A percentile compares a stretch with the other conserved stretches of the same genome.
These are phyloP conservation scores for Wallacemonas rigidus DNA, from an alignment of 208 protist genomes.

Conservation along the genomic window DNA sequence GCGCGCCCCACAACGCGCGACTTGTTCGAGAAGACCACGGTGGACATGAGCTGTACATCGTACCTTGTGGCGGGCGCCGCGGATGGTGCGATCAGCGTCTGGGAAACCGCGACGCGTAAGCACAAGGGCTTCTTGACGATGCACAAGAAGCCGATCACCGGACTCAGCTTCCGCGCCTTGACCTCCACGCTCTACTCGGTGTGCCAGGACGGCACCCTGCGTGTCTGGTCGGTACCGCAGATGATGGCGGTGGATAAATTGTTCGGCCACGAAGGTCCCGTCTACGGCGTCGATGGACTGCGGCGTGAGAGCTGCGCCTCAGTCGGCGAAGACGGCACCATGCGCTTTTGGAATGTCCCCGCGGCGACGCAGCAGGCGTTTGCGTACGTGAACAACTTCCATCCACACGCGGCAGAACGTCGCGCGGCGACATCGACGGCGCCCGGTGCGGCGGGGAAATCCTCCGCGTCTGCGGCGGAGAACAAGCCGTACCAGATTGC, in stretches of 20 bases:
- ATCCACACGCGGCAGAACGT: not conserved
- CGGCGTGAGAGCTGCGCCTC: constrained; percentile 73
- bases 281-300: constrained; percentile 63
- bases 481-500: constrained; percentile 30
- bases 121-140: constrained; percentile 83
- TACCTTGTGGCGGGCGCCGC: constrained; percentile 79
- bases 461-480: not conserved
- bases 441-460: constrained; percentile 14
- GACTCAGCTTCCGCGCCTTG: constrained; percentile 74
- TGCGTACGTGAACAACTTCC: constrained; percentile 32
- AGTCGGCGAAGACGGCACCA: constrained; percentile 84
- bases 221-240: constrained; percentile 86
- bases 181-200: constrained; percentile 71
- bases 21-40: constrained; percentile 81
- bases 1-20: constrained; percentile 59
- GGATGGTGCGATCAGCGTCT: constrained; percentile 84
- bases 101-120: constrained; percentile 61
- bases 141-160: constrained; percentile 85
- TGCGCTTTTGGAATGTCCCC: constrained; percentile 91
- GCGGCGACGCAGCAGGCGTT: constrained; percentile 84
- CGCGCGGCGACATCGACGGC: constrained; percentile 5
- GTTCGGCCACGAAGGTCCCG: constrained; percentile 80
- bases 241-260: constrained; percentile 87
- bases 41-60: constrained; percentile 75
- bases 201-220: constrained; percentile 80